Evolutionary conservation across 179 eudicot species (phyloP).

Genomic region (Gypsophila paniculata): DNA sequence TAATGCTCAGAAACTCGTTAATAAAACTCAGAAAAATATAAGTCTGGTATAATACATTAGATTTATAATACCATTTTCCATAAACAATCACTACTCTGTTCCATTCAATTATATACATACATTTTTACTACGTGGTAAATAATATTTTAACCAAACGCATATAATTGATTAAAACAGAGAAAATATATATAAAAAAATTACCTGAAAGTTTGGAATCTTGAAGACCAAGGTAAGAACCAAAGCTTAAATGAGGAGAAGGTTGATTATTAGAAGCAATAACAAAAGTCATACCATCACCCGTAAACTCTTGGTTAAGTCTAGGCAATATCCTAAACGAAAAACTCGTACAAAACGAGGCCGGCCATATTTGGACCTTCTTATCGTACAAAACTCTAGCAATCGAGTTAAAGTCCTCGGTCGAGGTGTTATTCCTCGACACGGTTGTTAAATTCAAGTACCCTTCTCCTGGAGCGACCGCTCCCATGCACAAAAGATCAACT

Average conservation of each 20-base stretch:
- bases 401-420: constrained; percentile 16
- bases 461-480: constrained; percentile 32
- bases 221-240: constrained; percentile 59
- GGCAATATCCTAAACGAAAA: constrained; percentile 43
- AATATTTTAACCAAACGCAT: no score
- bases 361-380: constrained; percentile 45
- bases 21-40: no score
- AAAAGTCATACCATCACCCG: constrained; percentile 75
- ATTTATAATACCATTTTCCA: no score
- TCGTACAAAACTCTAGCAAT: constrained; percentile 46
- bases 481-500: constrained; percentile 45
- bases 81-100: no score
- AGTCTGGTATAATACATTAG: no score
- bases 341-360: constrained; percentile 50
- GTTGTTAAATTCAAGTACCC: constrained; percentile 46
- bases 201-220: constrained; percentile 51
- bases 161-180: no score
- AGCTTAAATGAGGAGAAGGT: constrained; percentile 46
- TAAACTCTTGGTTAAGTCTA: background rate
- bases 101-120: no score
- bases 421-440: constrained; percentile 16
- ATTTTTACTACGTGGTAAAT: no score
- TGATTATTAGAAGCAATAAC: constrained; percentile 44
- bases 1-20: no score
- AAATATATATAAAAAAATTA: constrained; percentile 3